These are phyloP conservation scores for Ustilago hordei DNA, from an alignment of 1,284 basidiomycete species.

Conservation along the genomic window DNA sequence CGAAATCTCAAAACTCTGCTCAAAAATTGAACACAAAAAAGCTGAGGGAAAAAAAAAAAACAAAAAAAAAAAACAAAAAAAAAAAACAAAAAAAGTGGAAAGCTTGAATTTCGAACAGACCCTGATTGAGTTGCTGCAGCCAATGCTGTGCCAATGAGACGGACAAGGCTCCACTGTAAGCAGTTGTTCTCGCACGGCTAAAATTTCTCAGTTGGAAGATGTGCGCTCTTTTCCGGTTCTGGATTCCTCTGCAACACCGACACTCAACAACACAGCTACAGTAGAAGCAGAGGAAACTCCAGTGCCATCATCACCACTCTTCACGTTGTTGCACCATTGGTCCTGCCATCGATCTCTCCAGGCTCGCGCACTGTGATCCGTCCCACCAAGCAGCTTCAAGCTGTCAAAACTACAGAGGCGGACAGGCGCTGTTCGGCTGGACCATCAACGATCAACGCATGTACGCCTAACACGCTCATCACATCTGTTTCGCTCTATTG, in stretches of 20 bases:
- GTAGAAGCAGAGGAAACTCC: neutral
- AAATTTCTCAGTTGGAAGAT: neutral
- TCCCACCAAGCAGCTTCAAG: neutral
- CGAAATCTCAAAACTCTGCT: too few species aligned
- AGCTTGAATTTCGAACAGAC: neutral
- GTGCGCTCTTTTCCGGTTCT: constrained; percentile 17
- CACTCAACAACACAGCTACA: neutral
- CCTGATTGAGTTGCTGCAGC: neutral
- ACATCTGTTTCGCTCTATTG: neutral
- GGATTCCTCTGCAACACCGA: neutral
- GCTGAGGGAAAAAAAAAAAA: too few species aligned
- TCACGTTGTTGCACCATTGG: neutral
- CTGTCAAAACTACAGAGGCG: neutral
- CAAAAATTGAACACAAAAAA: too few species aligned
- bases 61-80: neutral
- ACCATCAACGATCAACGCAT: neutral
- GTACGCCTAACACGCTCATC: neutral
- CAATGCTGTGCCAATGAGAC: neutral
- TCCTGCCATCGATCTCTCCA: neutral
- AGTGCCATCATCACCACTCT: neutral
- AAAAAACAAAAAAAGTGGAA: neutral
- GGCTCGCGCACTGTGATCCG: neutral
- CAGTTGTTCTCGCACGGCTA: constrained; percentile 18
- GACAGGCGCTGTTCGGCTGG: neutral
- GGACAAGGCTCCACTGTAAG: neutral